A percentile compares a stretch with the other conserved stretches of the same genome.
These are phyloP conservation scores for Xerocomus cyaneibrunnescens DNA, from an alignment of 1,284 basidiomycete species.

Conservation along the genomic window DNA sequence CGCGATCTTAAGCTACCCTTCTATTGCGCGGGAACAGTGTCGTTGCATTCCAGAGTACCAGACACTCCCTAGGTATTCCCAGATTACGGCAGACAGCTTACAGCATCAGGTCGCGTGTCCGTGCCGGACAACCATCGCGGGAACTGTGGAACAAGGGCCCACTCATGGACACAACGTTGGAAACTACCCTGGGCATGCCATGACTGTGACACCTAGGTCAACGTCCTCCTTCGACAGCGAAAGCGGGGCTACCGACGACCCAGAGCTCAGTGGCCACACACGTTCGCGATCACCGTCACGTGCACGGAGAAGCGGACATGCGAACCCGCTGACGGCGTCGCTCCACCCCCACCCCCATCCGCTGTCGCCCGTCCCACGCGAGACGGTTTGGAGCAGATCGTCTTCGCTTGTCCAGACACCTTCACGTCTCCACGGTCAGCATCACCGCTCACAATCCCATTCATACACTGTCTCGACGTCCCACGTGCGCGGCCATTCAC, in stretches of 20 bases:
- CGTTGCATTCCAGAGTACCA: slow-evolving; percentile 79
- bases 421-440: not conserved
- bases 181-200: slow-evolving; percentile 27
- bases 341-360: not conserved
- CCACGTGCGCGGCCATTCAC: not conserved
- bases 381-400: not conserved
- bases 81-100: slow-evolving; percentile 38
- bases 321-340: not conserved
- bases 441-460: not conserved
- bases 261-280: not conserved
- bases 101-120: slow-evolving; percentile 43
- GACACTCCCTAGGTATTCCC: slow-evolving; percentile 69
- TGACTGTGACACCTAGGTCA: slow-evolving; percentile 14
- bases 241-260: slow-evolving; percentile 22
- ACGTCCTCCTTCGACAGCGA: slow-evolving; percentile 38
- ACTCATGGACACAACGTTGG: not conserved
- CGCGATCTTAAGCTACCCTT: not conserved
- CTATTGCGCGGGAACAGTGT: slow-evolving; percentile 48
- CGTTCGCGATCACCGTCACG: slow-evolving; percentile 3
- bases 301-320: not conserved
- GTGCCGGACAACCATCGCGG: slow-evolving; percentile 34
- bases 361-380: not conserved
- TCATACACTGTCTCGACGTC: slow-evolving; percentile 1
- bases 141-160: not conserved
- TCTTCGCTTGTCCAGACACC: not conserved